Base-by-base conservation (phyloP, 306 rosid species). In the Dryas drummondii region DNA sequence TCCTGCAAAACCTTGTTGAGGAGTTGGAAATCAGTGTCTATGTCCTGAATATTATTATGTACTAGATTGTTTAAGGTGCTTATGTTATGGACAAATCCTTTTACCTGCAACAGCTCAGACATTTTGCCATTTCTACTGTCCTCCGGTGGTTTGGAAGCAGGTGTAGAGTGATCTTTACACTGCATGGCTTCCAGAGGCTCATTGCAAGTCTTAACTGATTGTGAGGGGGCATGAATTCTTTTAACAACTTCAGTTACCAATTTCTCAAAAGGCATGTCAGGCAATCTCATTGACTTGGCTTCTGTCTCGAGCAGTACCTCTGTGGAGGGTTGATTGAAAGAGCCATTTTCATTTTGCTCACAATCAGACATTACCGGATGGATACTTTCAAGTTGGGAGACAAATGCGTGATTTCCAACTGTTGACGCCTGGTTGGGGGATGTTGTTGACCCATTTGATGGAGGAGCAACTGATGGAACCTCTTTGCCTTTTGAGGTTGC, bases 71-170 rank as follows among this genome's bases (percentile, higher is more conserved):
- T 61, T 37, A 79, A 9, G 7, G 17, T 6, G 51, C 48, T 47
- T 53, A 14, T 74, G 62, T 13, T n/a, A 61, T n/a, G 44, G 46
- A 54, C 22, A 60, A 65, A 66, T 80, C 52, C 65, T 74, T 66
- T 71, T 90, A 94, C 98, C 97, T 94, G 97, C 78, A 89, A 84
- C 37, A 87, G 84, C 81, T 88, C 90, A 8, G 84, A 81, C 93
- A 91, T 84, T 85, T 81, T 85, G 44, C 85, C 87, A 70, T 84
- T 85, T 79, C 80, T 84, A 47, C 68, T 53, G 56, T 70, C 80
- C 80, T 83, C 84, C 22, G 67, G 50, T 54, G 88, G 78, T 66
- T 75, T 81, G 49, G 85, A 61, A 78, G 79, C 72, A 37, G 88
- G 55, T 58, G 49, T 16, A 0, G 81, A 41, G 42, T 78, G 80